A percentile compares a stretch with the other conserved stretches of the same genome.
Evolutionary conservation across 2,329 filamentous ascomycete genomes (phyloP).

Genomic region (Apiospora arundinis): DNA sequence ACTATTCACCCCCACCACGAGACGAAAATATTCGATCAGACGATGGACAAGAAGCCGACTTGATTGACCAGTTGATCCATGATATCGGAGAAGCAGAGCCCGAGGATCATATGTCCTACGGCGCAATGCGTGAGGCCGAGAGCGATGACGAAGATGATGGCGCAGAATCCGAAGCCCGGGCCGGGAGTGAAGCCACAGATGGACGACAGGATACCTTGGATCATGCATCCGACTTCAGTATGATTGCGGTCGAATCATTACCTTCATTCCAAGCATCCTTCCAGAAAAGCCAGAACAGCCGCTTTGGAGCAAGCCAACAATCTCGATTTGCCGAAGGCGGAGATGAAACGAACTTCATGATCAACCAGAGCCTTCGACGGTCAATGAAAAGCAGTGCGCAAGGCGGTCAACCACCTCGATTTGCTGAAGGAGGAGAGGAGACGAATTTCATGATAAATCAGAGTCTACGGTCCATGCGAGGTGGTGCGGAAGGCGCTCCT

Average conservation of each 20-base stretch:
- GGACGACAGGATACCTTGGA: slow-evolving; percentile 50
- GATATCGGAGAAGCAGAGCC: slow-evolving; percentile 25
- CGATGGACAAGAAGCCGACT: not conserved
- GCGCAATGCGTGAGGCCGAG: slow-evolving; percentile 34
- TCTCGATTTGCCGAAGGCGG: slow-evolving; percentile 53
- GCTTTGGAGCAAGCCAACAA: slow-evolving; percentile 38
- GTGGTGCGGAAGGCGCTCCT: slow-evolving; percentile 36
- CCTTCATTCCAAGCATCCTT: slow-evolving; percentile 51
- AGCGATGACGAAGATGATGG: slow-evolving; percentile 32
- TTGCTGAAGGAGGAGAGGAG: slow-evolving; percentile 59
- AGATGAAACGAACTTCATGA: slow-evolving; percentile 62
- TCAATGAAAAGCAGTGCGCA: slow-evolving; percentile 50
- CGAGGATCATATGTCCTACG: slow-evolving; percentile 31
- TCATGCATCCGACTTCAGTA: slow-evolving; percentile 60
- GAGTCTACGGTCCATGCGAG: slow-evolving; percentile 58
- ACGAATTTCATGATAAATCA: slow-evolving; percentile 63
- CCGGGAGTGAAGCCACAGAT: slow-evolving; percentile 28
- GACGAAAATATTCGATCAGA: not conserved
- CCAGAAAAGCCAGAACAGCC: slow-evolving; percentile 46
- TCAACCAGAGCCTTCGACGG: slow-evolving; percentile 61
- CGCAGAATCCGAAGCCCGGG: slow-evolving; percentile 31
- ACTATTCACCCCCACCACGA: not conserved
- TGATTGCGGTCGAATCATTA: slow-evolving; percentile 63
- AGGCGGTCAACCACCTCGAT: slow-evolving; percentile 30
- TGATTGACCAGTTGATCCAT: not conserved